These are phyloP conservation scores for Fomitopsis palustris DNA, from an alignment of 1,284 basidiomycete genomes.

Conservation along the genomic window DNA sequence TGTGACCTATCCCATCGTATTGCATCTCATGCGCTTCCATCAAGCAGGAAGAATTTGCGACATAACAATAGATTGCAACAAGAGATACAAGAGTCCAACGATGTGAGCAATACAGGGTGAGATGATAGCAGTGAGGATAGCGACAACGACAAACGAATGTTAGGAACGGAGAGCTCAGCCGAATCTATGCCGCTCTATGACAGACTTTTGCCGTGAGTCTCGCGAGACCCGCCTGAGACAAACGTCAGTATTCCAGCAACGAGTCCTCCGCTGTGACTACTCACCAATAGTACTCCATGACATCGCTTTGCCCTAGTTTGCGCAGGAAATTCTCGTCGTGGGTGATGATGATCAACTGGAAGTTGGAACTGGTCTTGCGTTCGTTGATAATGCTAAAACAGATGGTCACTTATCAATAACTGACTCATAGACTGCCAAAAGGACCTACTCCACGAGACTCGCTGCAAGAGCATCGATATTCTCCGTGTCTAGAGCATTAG, in stretches of 20 bases:
- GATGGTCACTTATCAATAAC: not conserved
- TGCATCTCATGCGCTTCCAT: not conserved
- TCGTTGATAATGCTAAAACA: slow-evolving; percentile 83
- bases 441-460: slow-evolving; percentile 87
- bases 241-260: not conserved
- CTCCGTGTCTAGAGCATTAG: slow-evolving; percentile 94
- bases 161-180: slow-evolving; percentile 32
- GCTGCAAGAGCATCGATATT: slow-evolving; percentile 94
- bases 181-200: slow-evolving; percentile 67
- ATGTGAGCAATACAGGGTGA: not conserved
- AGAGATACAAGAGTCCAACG: not conserved
- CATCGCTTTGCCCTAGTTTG: slow-evolving; percentile 81
- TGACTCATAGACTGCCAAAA: slow-evolving; percentile 2
- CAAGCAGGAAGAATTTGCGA: not conserved
- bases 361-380: slow-evolving; percentile 84
- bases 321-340: slow-evolving; percentile 90
- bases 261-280: slow-evolving; percentile 21
- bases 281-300: slow-evolving; percentile 91
- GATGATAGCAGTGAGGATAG: not conserved
- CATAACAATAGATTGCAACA: not conserved
- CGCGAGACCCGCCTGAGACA: slow-evolving; percentile 51
- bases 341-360: slow-evolving; percentile 97
- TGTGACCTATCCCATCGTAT: not conserved
- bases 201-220: slow-evolving; percentile 67
- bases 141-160: not conserved